Percentiles rank a stretch among this genome's conserved stretches.
Conservation (phyloP, 208 protist species). For the Balamuthia mandrillaris region DNA sequence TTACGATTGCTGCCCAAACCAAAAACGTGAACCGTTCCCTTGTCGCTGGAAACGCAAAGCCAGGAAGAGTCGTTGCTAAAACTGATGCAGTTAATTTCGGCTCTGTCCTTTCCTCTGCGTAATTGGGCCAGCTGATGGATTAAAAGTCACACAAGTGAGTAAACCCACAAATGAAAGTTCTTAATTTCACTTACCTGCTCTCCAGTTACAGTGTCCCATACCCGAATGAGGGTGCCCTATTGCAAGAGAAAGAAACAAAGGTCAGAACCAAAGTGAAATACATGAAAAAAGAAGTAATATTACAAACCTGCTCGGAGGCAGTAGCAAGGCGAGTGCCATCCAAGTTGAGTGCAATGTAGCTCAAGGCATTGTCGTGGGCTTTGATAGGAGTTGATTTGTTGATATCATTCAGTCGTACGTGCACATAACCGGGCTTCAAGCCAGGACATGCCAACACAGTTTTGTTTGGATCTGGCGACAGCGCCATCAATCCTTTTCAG, state of each 20-base stretch:
- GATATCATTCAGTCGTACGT: constrained; percentile 71
- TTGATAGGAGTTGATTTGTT: constrained; percentile 57
- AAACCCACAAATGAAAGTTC: too few species aligned
- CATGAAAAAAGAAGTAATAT: too few species aligned
- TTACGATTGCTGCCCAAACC: too few species aligned
- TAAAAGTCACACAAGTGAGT: too few species aligned
- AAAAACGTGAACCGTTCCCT: constrained; percentile 76
- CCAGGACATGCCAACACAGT: constrained; percentile 76
- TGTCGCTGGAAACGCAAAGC: constrained; percentile 70
- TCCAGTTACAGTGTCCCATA: constrained; percentile 80
- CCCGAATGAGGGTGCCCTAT: constrained; percentile 81
- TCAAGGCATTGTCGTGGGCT: constrained; percentile 78
- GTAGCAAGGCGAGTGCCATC: constrained; percentile 83
- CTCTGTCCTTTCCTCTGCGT: constrained; percentile 74
- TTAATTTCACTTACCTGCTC: too few species aligned
- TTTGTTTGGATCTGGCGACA: constrained; percentile 65
- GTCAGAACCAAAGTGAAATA: too few species aligned
- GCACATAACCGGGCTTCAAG: constrained; percentile 67
- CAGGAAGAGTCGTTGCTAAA: constrained; percentile 68
- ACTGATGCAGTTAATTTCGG: constrained; percentile 68
- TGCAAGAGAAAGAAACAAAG: too few species aligned
- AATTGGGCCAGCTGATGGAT: too few species aligned
- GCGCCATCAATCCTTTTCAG: constrained; percentile 66
- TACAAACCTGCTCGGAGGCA: constrained; percentile 73
- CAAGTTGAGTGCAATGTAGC: constrained; percentile 75